Base-by-base conservation (phyloP, 768 basidiomycete species). In the Megacollybia marginata region DNA sequence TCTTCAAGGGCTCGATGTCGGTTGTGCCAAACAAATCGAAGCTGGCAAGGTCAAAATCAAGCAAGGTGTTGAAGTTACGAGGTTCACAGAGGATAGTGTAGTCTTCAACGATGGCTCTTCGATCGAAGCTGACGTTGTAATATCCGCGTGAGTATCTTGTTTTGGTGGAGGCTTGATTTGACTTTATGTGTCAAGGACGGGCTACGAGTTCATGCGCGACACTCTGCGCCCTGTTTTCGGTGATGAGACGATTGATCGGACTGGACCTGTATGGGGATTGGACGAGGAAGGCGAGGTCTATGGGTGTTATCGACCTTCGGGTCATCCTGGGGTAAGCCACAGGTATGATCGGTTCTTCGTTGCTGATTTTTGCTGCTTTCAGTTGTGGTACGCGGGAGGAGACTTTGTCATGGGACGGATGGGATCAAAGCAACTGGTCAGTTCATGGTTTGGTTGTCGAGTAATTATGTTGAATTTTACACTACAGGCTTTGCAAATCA, bases 1-100 rank as follows among this genome's bases (percentile, higher is more conserved):
- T 46, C 10, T 6, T 38, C 2, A 40, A 66, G 66, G 64, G 63
- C 34, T 68, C 20, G 76, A 77, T 54, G 69, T 72, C 46, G 80
- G 78, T 20, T 74, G 74, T 38, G 71, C 73, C 32, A 68, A 79
- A 55, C 64, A 74, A 50, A 75, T 82, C 54, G 69, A 69, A 33
- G 66, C 73, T 38, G 78, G 79, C 7, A 72, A 79, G 56, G 75
- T 82, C 62, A 76, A 78, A 56, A 60, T 83, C 50, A 82, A 80
- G 65, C 75, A 74, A 54, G 79, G 78, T 38, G 62, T 65, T n/a
- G 69, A 72, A 52, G 65, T 75, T 33, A 60, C 63, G 18, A 54
- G 55, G 10, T 69, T 75, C 56, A 64, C 59, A 9, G 48, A 58
- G n/a, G 52, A 62, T 42, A 64, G 62, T 15, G 53, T 74, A 5